A percentile compares a stretch with the other conserved stretches of the same genome.
These are phyloP conservation scores for Solanum clarkiae DNA, from an alignment of 257 asterid species.

Conservation along the genomic window DNA sequence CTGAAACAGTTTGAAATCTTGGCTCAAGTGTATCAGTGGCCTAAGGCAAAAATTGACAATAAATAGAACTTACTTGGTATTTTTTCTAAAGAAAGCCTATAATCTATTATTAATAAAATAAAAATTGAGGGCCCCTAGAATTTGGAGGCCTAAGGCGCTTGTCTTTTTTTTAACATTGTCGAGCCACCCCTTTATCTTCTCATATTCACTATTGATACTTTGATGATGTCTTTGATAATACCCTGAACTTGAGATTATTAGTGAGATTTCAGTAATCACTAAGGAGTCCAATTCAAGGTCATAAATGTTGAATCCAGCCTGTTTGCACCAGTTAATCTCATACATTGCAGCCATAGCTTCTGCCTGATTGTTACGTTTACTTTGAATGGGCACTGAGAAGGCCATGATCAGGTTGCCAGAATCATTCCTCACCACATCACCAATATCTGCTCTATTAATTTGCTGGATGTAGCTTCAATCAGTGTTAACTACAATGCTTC, in stretches of 20 bases:
- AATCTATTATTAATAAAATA: no score
- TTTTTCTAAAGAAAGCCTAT: no score
- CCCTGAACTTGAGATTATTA: background rate
- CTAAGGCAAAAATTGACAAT: no score
- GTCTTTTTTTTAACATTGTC: no score
- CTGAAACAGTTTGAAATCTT: background rate
- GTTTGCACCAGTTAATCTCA: background rate
- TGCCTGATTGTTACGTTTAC: background rate
- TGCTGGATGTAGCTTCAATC: background rate
- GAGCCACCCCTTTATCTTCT: background rate
- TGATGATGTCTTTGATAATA: background rate
- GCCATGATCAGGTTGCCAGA: background rate
- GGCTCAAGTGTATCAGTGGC: no score
- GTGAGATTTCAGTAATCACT: background rate
- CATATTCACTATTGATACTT: background rate
- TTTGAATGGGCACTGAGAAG: background rate
- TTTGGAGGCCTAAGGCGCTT: no score
- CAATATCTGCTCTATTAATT: background rate
- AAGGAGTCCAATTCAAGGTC: background rate
- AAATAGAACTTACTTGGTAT: no score
- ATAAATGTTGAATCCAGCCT: background rate
- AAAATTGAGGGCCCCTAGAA: no score
- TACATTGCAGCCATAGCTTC: background rate
- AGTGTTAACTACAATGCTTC: background rate
- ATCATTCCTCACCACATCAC: background rate